Evolutionary conservation across 208 protist genomes (phyloP), one percentile per base, ranked within the genome.

Genomic region (Kentomonas sorsogonicus): DNA sequence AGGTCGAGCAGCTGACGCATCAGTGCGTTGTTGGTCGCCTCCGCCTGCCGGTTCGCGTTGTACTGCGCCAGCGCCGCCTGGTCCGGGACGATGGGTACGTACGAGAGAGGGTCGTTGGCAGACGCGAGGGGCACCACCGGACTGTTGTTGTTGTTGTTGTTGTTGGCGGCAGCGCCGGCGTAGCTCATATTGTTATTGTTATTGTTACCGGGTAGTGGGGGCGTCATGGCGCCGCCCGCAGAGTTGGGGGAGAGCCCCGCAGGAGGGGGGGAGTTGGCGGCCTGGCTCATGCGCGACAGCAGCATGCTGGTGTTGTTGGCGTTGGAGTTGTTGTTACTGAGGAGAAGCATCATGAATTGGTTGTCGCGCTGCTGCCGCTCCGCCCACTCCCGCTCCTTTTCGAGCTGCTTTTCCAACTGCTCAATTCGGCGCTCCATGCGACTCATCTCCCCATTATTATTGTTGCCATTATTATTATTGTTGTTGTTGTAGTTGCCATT

Each of bases 81-180:
- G 64, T 93, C 86, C 9, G 86, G 86, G 43, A 93, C 73, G 26
- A 93, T 65, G 9, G 86, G 86, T 26, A 93, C 55, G 18, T 79
- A 46, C 18, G 68, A 44, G 16, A 93, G n/a, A n/a, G n/a, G n/a
- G n/a, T n/a, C n/a, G n/a, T n/a, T n/a, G n/a, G n/a, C n/a, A n/a
- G n/a, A n/a, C n/a, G n/a, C n/a, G n/a, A n/a, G n/a, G n/a, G n/a
- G n/a, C n/a, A n/a, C 22, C 20, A 36, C 26, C 20, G 60, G 53
- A 13, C 53, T 48, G 13, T 64, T 53, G 13, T 16, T 31, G 30
- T 13, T n/a, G 7, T 25, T 63, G 50, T 38, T 15, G 41, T 26
- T 52, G 27, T 33, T 41, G 41, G 7, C 1, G 13, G 30, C 36
- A 13, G 51, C 31, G 23, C 11, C 38, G 16, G 48, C 2, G 50